Base-by-base conservation (phyloP, 202 grass and related monocot genomes). In the Schoenoplectus tabernaemontani region DNA sequence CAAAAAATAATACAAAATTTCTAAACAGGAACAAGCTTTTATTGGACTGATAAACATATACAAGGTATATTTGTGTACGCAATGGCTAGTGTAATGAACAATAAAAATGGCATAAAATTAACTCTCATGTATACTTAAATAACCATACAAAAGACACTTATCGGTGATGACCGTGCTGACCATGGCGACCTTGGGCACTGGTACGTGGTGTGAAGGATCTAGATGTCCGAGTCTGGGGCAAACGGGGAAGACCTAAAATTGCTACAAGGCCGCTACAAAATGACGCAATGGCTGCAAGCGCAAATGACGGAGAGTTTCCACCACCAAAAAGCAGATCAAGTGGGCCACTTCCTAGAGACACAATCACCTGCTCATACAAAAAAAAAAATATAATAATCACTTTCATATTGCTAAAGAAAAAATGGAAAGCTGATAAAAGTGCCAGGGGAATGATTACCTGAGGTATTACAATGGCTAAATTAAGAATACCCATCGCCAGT, bases 401-500 rank as follows among this genome's bases (percentile, higher is more conserved):
- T n/a, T 32, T 53, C 19, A 65, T 38, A 46, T 75, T 42, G 48
- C 32, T 5, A 41, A 83, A 43, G 53, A 64, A 36, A 43, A 39
- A n/a, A 71, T 47, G 50, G 24, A 71, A 56, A 56, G 51, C 15
- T 56, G 51, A 56, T 56, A 78, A 79, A 8, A 28, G 9, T 80
- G 10, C 12, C 20, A 42, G 56, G 57, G 51, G 74, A 78, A 74
- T 83, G 13, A 61, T 60, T 89, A 99, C 96, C 88, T 99, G 92
- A 77, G 96, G 96, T 79, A 93, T 71, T 37, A 99, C 92, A 67
- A 99, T 99, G 67, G 92, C 92, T 72, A 95, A 83, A 88, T 95
- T 95, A 39, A 99, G 88, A 83, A 98, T 98, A 69, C 96, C 96
- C 91, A 95, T 98, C 28, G 91, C 86, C 78, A 95, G 83, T 82